Base-by-base conservation (phyloP, 306 rosid species). In the Sesbania bispinosa region DNA sequence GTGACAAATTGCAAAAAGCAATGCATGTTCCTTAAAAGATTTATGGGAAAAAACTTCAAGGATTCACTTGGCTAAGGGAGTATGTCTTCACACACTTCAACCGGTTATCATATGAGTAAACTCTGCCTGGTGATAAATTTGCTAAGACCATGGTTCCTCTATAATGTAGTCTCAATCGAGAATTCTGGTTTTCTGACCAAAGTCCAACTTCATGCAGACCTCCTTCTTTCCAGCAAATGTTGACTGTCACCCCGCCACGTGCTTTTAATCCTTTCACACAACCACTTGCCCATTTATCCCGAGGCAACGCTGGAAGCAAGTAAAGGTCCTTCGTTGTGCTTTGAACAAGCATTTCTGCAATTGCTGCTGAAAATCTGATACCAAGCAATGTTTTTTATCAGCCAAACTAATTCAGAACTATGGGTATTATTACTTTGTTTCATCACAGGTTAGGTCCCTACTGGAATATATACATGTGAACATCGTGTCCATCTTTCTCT, bases 181-280 rank as follows among this genome's bases (percentile, higher is more conserved):
- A 68, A 50, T 75, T 82, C 43, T 78, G 85, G 64, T 72, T 72
- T 79, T 79, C 77, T 24, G 85, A 81, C 96, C 90, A 89, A 62
- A 89, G 85, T 3, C 95, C 97, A 58, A 83, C 81, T 79, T 90
- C 97, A 26, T 68, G 75, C 75, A 90, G 78, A 46, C 86, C 82
- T 73, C 95, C 95, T 80, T 85, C 95, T 62, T 78, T 83, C 97
- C 95, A 88, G 71, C 95, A 88, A 26, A 90, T 85, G 84, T 83
- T 88, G 10, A 90, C 88, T 0, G 94, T 90, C 67, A 86, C 81
- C 45, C 89, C 89, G 0, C 95, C 95, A 0, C 95, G 97, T 0
- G 90, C 92, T 81, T 85, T 90, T 71, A 90, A 80, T 78, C 95
- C 97, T 78, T 88, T 88, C 51, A 90, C 86, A n/a, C 92, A 90